Evolutionary conservation across 352 stramenopile genomes (phyloP), one percentile per base, ranked within the genome.

Genomic region (Globisporangium iwayamae): DNA sequence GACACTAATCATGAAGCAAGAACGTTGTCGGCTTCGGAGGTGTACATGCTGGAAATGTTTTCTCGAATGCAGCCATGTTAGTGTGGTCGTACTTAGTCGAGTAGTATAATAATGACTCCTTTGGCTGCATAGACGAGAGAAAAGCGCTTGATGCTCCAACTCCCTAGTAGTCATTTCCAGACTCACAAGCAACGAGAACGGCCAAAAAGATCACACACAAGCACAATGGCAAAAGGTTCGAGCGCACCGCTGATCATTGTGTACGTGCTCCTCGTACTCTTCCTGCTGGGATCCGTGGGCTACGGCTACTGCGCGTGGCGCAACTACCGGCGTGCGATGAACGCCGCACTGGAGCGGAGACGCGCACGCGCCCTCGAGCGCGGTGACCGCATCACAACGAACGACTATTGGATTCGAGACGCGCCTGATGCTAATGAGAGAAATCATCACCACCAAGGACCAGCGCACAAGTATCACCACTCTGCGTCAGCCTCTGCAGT

Each of bases 351-450:
- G 47, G 36, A 63, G 34, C 60, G 68, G 13, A 56, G 69, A 11
- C 71, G 62, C 53, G 71, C 70, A 8, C 73, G 64, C 14, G 64
- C 72, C 18, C 39, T 69, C 4, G 74, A 77, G 54, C 63, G 60
- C 16, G 58, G 70, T 34, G 65, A 56, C 4, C 61, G 32, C 25
- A 20, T 56, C 11, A 65, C 48, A 2, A 63, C 56, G 18, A 62
- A 81, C 53, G 56, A 81, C 48, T 79, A 81, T 61, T 81, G 73
- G 73, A 66, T 56, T 7, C 52, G 64, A 18, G 64, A 62, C 48
- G 18, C 58, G 8, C 13, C 46, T 25, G 25, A 14, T 32, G 30
- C 28, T n/a, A 2, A 25, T n/a, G n/a, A 32, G 18, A 11, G n/a
- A 47, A 9, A 47, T 47, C 41, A 41, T 6, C 43, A 36, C 32